A percentile compares a stretch with the other conserved stretches of the same genome.
Evolutionary conservation across 768 basidiomycete species (phyloP).

Genomic region (Suillus spraguei): DNA sequence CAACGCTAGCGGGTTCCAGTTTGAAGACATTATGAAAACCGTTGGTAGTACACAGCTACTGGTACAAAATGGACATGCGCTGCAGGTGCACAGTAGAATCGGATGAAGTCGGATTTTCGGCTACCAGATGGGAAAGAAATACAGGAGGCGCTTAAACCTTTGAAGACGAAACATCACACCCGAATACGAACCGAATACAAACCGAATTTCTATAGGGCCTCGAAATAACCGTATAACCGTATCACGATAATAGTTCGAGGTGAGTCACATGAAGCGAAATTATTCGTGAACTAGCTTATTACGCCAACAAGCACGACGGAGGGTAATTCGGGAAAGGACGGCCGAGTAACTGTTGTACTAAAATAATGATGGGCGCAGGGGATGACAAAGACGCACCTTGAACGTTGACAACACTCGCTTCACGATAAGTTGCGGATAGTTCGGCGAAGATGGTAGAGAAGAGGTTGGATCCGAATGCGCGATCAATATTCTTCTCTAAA

Average conservation of each 20-base stretch:
- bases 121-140: background rate
- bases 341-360: conserved; percentile 12
- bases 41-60: background rate
- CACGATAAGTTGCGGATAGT: conserved; percentile 10
- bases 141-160: background rate
- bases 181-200: background rate
- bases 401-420: background rate
- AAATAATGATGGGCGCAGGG: background rate
- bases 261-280: conserved; percentile 8
- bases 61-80: background rate
- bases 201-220: background rate
- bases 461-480: conserved; percentile 18
- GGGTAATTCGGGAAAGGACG: conserved; percentile 13
- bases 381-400: background rate
- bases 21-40: conserved; percentile 7
- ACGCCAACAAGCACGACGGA: background rate
- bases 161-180: background rate
- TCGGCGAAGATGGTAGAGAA: conserved; percentile 11
- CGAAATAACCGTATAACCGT: background rate
- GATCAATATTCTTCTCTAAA: conserved; percentile 18
- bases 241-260: background rate
- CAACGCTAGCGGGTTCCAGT: conserved; percentile 3
- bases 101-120: background rate
- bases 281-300: background rate
- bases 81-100: background rate